Evolutionary conservation across 768 basidiomycete genomes (phyloP).

Genomic region (Lentinula edodes): DNA sequence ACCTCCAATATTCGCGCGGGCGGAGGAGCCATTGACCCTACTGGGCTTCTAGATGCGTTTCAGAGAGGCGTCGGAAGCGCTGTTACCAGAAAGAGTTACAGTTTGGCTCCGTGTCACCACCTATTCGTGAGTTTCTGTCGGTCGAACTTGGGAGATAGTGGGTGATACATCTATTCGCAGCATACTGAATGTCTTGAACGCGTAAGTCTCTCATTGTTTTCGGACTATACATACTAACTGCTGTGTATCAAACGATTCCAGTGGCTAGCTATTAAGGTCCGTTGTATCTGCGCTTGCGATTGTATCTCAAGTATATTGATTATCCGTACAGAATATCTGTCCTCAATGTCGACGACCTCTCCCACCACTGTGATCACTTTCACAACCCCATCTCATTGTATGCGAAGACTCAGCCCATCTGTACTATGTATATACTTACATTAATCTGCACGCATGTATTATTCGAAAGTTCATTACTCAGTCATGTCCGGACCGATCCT

Average conservation of each 20-base stretch:
- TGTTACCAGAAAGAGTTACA: conserved; percentile 61
- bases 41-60: conserved; percentile 5
- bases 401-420: too few species aligned
- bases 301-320: not conserved
- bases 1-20: conserved; percentile 1
- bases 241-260: conserved; percentile 14
- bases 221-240: not conserved
- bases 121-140: conserved; percentile 58
- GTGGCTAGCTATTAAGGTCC: conserved; percentile 76
- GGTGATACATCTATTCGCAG: conserved; percentile 26
- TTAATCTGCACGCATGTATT: too few species aligned
- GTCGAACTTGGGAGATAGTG: not conserved
- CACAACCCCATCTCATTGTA: too few species aligned
- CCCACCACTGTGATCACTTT: conserved; percentile 57
- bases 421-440: too few species aligned
- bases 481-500: too few species aligned
- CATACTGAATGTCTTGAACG: conserved; percentile 86
- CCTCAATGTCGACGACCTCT: conserved; percentile 85
- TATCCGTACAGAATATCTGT: conserved; percentile 66
- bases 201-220: conserved; percentile 28
- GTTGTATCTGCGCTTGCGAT: not conserved
- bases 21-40: conserved; percentile 21
- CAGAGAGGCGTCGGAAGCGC: conserved; percentile 38
- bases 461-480: too few species aligned
- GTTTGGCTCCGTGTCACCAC: conserved; percentile 86